phyloP scores from a whole-genome alignment of 2,329 filamentous ascomycete species.

The Colletotrichum sp. region DNA sequence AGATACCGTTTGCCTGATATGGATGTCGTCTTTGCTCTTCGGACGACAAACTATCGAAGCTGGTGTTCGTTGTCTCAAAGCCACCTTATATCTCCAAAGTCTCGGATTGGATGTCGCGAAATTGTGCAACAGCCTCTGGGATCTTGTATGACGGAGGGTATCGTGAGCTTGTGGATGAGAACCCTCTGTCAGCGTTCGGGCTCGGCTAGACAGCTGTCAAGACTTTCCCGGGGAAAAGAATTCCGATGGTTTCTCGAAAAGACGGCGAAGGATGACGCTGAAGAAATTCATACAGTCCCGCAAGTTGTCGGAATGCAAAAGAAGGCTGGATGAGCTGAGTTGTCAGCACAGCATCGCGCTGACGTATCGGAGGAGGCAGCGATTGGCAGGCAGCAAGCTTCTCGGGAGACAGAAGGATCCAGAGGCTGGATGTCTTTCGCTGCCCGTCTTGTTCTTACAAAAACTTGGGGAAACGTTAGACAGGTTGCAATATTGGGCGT shows the following conservation, averaged over 20 bases:
- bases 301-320: not conserved
- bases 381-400: not conserved
- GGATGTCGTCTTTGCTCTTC: not conserved
- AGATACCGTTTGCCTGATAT: not conserved
- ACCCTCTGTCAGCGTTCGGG: not conserved
- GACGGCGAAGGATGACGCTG: not conserved
- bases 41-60: not conserved
- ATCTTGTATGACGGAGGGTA: not conserved
- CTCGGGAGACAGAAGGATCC: not conserved
- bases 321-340: not conserved
- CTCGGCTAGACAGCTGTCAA: not conserved
- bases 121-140: not conserved
- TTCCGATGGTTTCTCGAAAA: not conserved
- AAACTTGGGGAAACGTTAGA: not conserved
- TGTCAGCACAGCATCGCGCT: not conserved
- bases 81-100: not conserved
- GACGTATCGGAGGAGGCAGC: not conserved
- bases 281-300: not conserved
- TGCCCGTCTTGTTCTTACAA: not conserved
- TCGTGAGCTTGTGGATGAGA: not conserved
- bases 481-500: not conserved
- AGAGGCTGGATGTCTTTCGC: not conserved
- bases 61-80: not conserved
- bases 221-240: not conserved
- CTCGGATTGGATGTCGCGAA: not conserved